Percentiles rank a stretch among this genome's conserved stretches.
Evolutionary conservation across 441 rosid genomes (phyloP).

Genomic region (Pelargonium myrrhifolium): DNA sequence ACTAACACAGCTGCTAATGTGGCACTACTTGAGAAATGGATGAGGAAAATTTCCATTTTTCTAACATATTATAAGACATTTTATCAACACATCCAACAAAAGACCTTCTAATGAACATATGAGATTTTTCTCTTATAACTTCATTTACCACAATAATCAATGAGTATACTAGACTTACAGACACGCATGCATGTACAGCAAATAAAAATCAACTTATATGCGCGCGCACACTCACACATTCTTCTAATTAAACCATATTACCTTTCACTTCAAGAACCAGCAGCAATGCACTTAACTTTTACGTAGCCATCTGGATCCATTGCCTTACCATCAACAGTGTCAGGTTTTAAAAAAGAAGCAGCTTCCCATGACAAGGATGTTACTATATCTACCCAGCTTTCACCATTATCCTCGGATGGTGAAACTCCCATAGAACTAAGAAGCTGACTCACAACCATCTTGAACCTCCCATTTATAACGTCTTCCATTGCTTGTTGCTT

Average conservation of each 20-base stretch:
- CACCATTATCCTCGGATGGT: conserved; percentile 31
- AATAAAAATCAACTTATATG: neutral
- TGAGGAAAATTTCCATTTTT: neutral
- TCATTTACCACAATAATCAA: neutral
- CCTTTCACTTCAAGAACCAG: conserved; percentile 73
- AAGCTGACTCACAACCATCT: conserved; percentile 50
- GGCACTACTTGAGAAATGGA: neutral
- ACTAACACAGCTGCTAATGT: neutral
- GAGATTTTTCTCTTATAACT: neutral
- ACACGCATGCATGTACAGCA: neutral
- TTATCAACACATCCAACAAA: too few species aligned
- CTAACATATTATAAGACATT: too few species aligned
- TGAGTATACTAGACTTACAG: neutral
- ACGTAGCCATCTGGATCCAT: conserved; percentile 54
- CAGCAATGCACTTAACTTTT: conserved; percentile 91
- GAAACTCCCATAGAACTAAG: conserved; percentile 45
- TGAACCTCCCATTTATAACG: conserved; percentile 62
- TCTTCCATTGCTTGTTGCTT: conserved; percentile 51
- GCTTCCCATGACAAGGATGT: conserved; percentile 84
- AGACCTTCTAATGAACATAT: neutral
- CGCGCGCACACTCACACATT: neutral
- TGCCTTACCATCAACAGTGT: conserved; percentile 49
- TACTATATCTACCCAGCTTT: conserved; percentile 67
- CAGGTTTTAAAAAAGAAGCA: conserved; percentile 66
- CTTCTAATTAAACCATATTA: conserved; percentile 19